Conservation (phyloP, 2,329 filamentous ascomycete genomes). For the Basipetospora chlamydospora region DNA sequence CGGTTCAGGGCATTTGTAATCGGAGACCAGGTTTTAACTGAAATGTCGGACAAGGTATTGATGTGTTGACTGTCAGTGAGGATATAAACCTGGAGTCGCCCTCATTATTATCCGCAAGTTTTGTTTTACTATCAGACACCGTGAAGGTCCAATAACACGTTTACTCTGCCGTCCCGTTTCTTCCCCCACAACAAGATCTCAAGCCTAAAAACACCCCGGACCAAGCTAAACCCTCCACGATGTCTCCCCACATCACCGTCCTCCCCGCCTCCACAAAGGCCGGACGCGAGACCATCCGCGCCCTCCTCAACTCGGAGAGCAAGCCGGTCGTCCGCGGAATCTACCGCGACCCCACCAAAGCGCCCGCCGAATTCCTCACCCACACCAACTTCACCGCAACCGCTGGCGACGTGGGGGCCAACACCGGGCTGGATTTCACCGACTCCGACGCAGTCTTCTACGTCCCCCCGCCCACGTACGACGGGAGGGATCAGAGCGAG, state of each 20-base stretch:
- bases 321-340: constrained; percentile 14
- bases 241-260: constrained; percentile 17
- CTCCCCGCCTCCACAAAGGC: constrained; percentile 19
- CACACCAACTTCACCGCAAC: constrained; percentile 15
- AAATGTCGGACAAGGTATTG: too few species aligned
- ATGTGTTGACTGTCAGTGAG: too few species aligned
- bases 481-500: constrained; percentile 12
- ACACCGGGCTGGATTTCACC: constrained; percentile 14
- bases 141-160: too few species aligned
- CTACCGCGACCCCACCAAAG: constrained; percentile 17
- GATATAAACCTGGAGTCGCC: too few species aligned
- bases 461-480: constrained; percentile 15
- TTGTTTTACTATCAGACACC: too few species aligned
- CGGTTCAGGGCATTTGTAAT: too few species aligned
- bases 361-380: constrained; percentile 14
- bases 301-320: constrained; percentile 11
- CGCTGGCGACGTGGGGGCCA: constrained; percentile 16
- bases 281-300: constrained; percentile 16
- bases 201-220: too few species aligned
- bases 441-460: constrained; percentile 18
- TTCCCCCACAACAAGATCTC: too few species aligned
- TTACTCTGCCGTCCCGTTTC: too few species aligned
- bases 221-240: too few species aligned
- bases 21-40: too few species aligned
- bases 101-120: too few species aligned